Conservation (phyloP, 352 stramenopile genomes). For the Phytophthora pinifolia region DNA sequence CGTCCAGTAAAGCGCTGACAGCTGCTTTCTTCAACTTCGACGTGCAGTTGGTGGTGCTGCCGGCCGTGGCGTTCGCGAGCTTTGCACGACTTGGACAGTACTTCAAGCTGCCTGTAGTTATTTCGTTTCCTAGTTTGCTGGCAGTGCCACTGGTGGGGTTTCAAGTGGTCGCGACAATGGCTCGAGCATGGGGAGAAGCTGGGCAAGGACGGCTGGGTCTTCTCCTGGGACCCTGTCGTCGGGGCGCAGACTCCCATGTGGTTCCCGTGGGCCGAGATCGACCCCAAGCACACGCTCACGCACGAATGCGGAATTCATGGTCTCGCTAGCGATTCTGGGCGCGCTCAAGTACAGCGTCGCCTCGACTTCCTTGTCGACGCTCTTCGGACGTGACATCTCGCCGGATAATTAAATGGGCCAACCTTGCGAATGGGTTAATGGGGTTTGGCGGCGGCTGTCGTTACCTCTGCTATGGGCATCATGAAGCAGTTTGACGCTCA, state of each 20-base stretch:
- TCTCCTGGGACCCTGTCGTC: constrained; percentile 62
- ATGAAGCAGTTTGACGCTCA: constrained; percentile 86
- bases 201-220: constrained; percentile 51
- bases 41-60: constrained; percentile 55
- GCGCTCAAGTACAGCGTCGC: constrained; percentile 83
- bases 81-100: constrained; percentile 62
- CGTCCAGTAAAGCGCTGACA: constrained; percentile 54
- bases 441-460: constrained; percentile 78
- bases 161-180: constrained; percentile 41
- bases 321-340: constrained; percentile 74
- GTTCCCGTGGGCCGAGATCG: constrained; percentile 75
- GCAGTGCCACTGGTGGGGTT: constrained; percentile 61
- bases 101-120: constrained; percentile 58
- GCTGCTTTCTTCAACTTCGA: constrained; percentile 56
- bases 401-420: constrained; percentile 81
- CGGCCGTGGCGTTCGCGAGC: constrained; percentile 57
- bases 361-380: constrained; percentile 75
- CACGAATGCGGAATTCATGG: constrained; percentile 58
- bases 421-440: constrained; percentile 61
- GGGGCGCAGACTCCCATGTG: constrained; percentile 74
- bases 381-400: constrained; percentile 79
- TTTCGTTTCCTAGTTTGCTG: constrained; percentile 74
- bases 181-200: constrained; percentile 40
- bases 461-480: constrained; percentile 85
- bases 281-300: constrained; percentile 49